These are phyloP conservation scores for Bruguiera hainesii DNA, from an alignment of 441 rosid genomes.

Conservation along the genomic window DNA sequence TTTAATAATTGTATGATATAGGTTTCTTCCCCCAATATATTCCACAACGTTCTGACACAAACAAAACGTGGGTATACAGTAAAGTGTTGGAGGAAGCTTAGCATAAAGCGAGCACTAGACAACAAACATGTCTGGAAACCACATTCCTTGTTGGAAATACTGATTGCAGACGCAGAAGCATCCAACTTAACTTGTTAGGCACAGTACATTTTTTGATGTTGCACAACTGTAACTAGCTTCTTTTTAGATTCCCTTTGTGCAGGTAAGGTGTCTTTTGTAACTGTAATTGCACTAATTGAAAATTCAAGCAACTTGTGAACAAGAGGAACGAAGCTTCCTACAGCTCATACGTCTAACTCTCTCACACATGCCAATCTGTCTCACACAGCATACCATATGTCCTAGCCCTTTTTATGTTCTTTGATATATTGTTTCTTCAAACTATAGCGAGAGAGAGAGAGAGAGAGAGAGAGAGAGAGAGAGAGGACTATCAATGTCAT, in stretches of 20 bases:
- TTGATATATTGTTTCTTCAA: no score
- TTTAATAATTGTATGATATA: not conserved
- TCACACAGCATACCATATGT: not conserved
- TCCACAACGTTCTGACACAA: slow-evolving; percentile 9
- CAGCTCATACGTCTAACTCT: not conserved
- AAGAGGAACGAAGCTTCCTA: not conserved
- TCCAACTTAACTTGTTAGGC: slow-evolving; percentile 13
- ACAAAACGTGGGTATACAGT: slow-evolving; percentile 29
- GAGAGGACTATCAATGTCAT: no score
- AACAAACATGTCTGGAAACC: slow-evolving; percentile 22
- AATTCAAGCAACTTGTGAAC: slow-evolving; percentile 8
- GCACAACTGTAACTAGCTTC: slow-evolving; percentile 17
- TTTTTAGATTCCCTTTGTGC: slow-evolving; percentile 11
- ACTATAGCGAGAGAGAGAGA: no score
- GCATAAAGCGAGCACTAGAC: slow-evolving; percentile 6
- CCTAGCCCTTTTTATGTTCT: not conserved
- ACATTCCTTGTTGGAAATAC: slow-evolving; percentile 14
- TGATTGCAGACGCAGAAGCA: slow-evolving; percentile 16
- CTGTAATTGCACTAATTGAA: slow-evolving; percentile 6
- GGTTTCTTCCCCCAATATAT: slow-evolving; percentile 16
- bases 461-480: no score
- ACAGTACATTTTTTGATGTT: slow-evolving; percentile 4
- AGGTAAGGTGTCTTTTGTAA: not conserved
- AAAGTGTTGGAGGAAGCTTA: not conserved
- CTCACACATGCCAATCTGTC: not conserved